These are phyloP conservation scores for Neurospora sp. DNA, from an alignment of 495 filamentous ascomycete species.

Conservation along the genomic window DNA sequence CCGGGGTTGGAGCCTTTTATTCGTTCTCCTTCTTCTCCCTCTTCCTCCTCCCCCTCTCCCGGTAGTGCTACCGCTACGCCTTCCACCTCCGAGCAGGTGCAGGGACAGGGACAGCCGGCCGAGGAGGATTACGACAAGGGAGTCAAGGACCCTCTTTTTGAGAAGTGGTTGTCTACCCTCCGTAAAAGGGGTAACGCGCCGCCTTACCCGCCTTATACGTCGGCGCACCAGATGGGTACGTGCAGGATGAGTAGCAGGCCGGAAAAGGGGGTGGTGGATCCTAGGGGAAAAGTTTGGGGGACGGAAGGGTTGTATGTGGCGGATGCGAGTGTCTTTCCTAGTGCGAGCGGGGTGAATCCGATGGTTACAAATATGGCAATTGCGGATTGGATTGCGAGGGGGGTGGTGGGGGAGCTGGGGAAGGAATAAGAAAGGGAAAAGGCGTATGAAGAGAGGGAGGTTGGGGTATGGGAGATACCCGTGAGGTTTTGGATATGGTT, in stretches of 20 bases:
- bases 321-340: constrained; percentile 85
- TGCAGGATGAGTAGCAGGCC: constrained; percentile 66
- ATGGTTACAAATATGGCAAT: constrained; percentile 92
- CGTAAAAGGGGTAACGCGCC: constrained; percentile 38
- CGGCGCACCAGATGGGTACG: constrained; percentile 87
- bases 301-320: constrained; percentile 62
- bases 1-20: constrained; percentile 57
- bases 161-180: constrained; percentile 56
- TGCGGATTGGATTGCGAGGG: constrained; percentile 50
- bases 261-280: constrained; percentile 62
- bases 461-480: neutral
- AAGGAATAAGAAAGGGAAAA: neutral
- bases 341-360: constrained; percentile 87
- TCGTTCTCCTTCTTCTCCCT: constrained; percentile 25
- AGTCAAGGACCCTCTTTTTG: constrained; percentile 37
- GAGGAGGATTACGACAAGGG: constrained; percentile 30
- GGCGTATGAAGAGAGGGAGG: neutral
- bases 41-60: too few relatives aligned
- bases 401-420: constrained; percentile 34
- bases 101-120: constrained; percentile 1
- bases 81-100: neutral
- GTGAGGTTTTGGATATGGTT: neutral
- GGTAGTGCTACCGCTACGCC: neutral
- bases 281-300: constrained; percentile 68
- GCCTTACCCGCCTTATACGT: constrained; percentile 36